Evolutionary conservation across 1,139 yeast species (phyloP).

Genomic region (Saccharomyces hybrid): DNA sequence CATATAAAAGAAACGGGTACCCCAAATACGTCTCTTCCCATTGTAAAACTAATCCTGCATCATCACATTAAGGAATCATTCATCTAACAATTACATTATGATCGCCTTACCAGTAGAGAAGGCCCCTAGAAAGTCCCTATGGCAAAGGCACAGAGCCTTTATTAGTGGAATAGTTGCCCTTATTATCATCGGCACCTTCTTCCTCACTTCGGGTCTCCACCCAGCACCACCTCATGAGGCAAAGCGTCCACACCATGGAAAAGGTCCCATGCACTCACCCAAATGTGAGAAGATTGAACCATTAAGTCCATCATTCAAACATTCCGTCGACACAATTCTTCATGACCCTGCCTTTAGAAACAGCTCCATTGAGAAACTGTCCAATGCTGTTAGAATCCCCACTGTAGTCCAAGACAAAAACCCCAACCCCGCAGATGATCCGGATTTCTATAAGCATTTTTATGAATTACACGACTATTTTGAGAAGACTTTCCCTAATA

Average conservation of each 20-base stretch:
- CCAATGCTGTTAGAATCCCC: constrained; percentile 53
- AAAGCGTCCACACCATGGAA: background rate
- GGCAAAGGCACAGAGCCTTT: background rate
- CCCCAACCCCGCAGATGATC: constrained; percentile 37
- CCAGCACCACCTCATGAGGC: background rate
- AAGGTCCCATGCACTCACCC: background rate
- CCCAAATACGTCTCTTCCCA: background rate
- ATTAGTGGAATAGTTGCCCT: background rate
- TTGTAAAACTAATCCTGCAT: background rate
- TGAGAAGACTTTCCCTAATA: constrained; percentile 50
- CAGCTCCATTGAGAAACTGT: constrained; percentile 38
- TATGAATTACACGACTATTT: constrained; percentile 47
- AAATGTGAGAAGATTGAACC: constrained; percentile 12
- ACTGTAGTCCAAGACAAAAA: constrained; percentile 54
- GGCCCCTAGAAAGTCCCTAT: background rate
- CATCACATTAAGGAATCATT: background rate
- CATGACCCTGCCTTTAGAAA: constrained; percentile 38
- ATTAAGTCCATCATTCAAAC: constrained; percentile 13
- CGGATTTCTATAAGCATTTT: constrained; percentile 28
- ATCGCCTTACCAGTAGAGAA: background rate
- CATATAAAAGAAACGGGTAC: background rate
- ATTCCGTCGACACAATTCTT: constrained; percentile 29
- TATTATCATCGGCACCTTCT: background rate
- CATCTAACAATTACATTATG: background rate
- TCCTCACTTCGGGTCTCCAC: background rate